Evolutionary conservation across 1,284 basidiomycete species (phyloP), one percentile per base, ranked within the genome.

Genomic region (Golubevia sp.): DNA sequence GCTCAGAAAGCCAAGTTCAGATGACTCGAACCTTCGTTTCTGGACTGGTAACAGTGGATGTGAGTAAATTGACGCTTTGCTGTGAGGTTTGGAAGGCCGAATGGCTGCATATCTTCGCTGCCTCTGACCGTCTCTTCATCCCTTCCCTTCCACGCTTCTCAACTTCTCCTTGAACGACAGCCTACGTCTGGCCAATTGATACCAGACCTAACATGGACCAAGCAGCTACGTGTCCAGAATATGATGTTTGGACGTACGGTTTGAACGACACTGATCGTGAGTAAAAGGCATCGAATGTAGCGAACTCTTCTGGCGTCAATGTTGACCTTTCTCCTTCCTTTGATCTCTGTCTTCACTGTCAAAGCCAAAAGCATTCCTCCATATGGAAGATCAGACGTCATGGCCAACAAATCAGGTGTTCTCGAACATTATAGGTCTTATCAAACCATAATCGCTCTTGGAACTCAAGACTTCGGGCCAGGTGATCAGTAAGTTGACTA

Each of bases 1-100:
- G 67, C 56, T 77, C 2, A 62, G 75, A 27, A 71, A 76, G 55
- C 11, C 61, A 4, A 67, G 67, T 50, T 3, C 57, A 2, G 51
- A 67, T 15, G 61, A 73, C 26, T 15, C 38, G 2, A 6, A 6
- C 6, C 5, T 44, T 8, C 2, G 13, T 2, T 2, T 6, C 6
- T 44, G 38, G 38, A 2, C 2, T 8, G 38, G 38, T 15, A 44
- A 44, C 6, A 2, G 13, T 6, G 38, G 38, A n/a, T n/a, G n/a
- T n/a, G n/a, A n/a, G n/a, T n/a, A n/a, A n/a, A n/a, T n/a, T n/a
- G n/a, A n/a, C n/a, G n/a, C n/a, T n/a, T n/a, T n/a, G n/a, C n/a
- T n/a, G n/a, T n/a, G n/a, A n/a, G n/a, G n/a, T n/a, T n/a, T n/a
- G n/a, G n/a, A n/a, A n/a, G n/a, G n/a, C n/a, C n/a, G n/a, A n/a